Percentiles rank a stretch among this genome's conserved stretches.
Conservation (phyloP, 768 basidiomycete genomes). For the Suillus bovinus region DNA sequence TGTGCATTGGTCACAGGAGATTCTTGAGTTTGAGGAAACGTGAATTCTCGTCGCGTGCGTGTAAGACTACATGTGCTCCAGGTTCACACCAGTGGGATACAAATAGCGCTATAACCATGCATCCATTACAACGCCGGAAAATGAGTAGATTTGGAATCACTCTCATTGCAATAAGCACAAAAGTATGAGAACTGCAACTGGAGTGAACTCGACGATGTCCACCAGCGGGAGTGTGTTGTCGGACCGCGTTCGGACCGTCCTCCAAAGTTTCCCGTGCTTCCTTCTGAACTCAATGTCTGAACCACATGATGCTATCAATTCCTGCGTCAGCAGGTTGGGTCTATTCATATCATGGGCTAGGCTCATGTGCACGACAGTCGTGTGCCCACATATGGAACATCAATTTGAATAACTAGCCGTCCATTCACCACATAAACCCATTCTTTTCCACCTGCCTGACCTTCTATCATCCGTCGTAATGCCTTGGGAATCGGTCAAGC, state of each 20-base stretch:
- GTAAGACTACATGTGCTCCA: not conserved
- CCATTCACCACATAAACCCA: conserved; percentile 2
- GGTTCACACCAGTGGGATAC: not conserved
- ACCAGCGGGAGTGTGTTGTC: not conserved
- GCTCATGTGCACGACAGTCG: not conserved
- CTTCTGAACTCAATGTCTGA: not conserved
- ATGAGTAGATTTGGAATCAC: not conserved
- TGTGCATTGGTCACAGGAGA: not conserved
- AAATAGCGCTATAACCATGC: not conserved
- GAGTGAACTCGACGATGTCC: no score
- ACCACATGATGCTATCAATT: not conserved
- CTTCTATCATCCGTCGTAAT: not conserved
- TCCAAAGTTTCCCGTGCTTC: not conserved
- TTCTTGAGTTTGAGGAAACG: not conserved
- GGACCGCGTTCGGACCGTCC: not conserved
- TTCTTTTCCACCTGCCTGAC: not conserved
- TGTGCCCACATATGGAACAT: not conserved
- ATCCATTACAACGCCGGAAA: not conserved
- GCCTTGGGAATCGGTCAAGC: conserved; percentile 1
- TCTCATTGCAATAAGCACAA: not conserved
- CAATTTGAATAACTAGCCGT: not conserved
- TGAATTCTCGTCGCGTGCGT: not conserved
- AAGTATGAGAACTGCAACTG: not conserved
- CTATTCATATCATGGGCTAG: not conserved
- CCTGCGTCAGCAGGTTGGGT: not conserved